These are phyloP conservation scores for Physcia stellaris DNA, from an alignment of 495 filamentous ascomycete genomes.

Conservation along the genomic window DNA sequence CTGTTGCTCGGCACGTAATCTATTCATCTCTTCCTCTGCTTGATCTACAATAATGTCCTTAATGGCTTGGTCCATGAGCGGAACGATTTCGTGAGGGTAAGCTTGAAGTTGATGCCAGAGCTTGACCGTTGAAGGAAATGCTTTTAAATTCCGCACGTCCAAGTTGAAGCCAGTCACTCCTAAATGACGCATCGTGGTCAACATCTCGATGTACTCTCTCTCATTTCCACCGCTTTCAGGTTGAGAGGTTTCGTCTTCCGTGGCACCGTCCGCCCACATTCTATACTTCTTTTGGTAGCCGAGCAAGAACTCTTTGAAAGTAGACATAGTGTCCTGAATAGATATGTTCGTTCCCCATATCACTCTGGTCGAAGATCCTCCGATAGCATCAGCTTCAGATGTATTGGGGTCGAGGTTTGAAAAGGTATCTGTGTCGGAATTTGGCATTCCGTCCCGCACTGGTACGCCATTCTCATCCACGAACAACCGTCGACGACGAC, in stretches of 20 bases:
- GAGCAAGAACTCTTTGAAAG: constrained; percentile 80
- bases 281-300: constrained; percentile 89
- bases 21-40: constrained; percentile 66
- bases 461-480: constrained; percentile 72
- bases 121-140: constrained; percentile 83
- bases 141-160: constrained; percentile 77
- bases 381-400: constrained; percentile 80
- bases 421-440: constrained; percentile 71
- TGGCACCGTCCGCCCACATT: constrained; percentile 72
- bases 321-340: constrained; percentile 70
- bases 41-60: constrained; percentile 91
- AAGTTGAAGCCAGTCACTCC: constrained; percentile 75
- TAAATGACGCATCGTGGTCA: constrained; percentile 80
- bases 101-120: constrained; percentile 88
- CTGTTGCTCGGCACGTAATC: constrained; percentile 45
- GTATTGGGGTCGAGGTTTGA: constrained; percentile 78
- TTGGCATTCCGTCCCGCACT: constrained; percentile 35
- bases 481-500: constrained; percentile 55
- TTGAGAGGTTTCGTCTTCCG: constrained; percentile 55
- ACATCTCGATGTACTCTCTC: constrained; percentile 70
- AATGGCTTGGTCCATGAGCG: constrained; percentile 86
- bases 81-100: constrained; percentile 91
- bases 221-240: constrained; percentile 45
- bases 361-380: constrained; percentile 62
- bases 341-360: constrained; percentile 99